These are phyloP conservation scores for Boletus rubescentipes DNA, from an alignment of 768 basidiomycete genomes.

Conservation along the genomic window DNA sequence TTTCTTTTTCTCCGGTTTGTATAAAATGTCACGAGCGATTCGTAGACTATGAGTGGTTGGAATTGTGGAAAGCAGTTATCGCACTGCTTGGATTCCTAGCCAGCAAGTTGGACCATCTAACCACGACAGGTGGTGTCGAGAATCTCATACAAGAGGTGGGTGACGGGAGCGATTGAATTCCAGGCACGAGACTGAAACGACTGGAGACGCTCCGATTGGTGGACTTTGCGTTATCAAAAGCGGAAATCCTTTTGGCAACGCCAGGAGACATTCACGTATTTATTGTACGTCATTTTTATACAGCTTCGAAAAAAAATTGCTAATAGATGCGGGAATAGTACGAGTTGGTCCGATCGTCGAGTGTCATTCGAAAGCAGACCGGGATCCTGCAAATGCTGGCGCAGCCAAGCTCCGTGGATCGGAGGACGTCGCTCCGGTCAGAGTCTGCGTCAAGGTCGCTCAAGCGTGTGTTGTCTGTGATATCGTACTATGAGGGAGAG, in stretches of 20 bases:
- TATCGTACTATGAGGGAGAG: slow-evolving; percentile 56
- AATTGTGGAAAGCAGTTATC: slow-evolving; percentile 59
- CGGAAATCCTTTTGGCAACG: slow-evolving; percentile 54
- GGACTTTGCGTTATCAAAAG: slow-evolving; percentile 48
- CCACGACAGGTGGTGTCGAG: slow-evolving; percentile 52
- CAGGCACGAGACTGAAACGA: neutral
- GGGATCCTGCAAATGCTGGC: slow-evolving; percentile 42
- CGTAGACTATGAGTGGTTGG: slow-evolving; percentile 65
- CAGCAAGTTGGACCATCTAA: slow-evolving; percentile 52
- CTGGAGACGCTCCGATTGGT: slow-evolving; percentile 52
- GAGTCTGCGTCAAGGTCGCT: slow-evolving; percentile 41
- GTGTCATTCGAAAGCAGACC: slow-evolving; percentile 47
- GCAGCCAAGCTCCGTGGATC: slow-evolving; percentile 27
- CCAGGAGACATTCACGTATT: slow-evolving; percentile 57
- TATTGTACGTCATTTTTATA: slow-evolving; percentile 55
- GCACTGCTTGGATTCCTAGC: slow-evolving; percentile 55
- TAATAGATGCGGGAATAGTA: slow-evolving; percentile 41
- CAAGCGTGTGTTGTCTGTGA: slow-evolving; percentile 40
- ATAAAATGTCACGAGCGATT: neutral
- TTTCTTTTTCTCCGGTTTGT: neutral
- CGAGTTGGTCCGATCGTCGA: slow-evolving; percentile 59
- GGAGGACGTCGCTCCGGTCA: slow-evolving; percentile 26
- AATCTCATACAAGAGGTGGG: slow-evolving; percentile 55
- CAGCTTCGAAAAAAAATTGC: neutral
- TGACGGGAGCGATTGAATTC: neutral